phyloP scores from a whole-genome alignment of 2,329 filamentous ascomycete species.

The Fusarium illudens region DNA sequence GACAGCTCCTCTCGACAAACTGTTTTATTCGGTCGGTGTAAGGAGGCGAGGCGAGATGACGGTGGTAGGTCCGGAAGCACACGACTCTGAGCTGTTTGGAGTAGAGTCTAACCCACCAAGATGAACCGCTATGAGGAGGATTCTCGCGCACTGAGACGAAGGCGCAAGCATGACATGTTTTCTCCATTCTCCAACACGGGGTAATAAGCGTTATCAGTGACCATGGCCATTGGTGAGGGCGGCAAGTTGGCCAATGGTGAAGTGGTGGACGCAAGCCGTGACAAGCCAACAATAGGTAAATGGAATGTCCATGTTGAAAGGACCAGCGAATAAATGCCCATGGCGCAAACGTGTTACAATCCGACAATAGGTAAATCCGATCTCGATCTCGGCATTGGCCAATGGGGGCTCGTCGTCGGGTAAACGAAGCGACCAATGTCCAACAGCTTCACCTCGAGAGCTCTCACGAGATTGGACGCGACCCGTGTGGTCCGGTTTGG shows the following conservation, averaged over 20 bases:
- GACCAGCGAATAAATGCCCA: neutral
- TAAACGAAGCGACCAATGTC: neutral
- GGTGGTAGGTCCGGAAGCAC: neutral
- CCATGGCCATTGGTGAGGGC: neutral
- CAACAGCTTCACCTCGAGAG: neutral
- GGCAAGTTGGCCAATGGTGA: neutral
- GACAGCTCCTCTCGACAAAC: no score
- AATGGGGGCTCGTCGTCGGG: neutral
- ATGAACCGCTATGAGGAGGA: neutral
- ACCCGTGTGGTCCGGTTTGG: neutral
- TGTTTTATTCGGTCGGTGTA: neutral
- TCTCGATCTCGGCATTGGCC: neutral
- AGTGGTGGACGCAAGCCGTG: neutral
- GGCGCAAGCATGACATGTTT: neutral
- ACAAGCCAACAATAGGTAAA: constrained; percentile 2
- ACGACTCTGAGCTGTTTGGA: neutral
- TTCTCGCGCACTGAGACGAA: neutral
- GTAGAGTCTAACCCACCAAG: neutral
- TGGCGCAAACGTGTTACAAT: neutral
- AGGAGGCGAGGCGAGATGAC: neutral
- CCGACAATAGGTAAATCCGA: neutral
- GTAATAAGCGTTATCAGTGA: neutral
- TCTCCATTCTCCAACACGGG: neutral
- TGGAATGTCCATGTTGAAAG: neutral
- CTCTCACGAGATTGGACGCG: neutral